These are phyloP conservation scores for Termitomyces sp. DNA, from an alignment of 768 basidiomycete species.

Conservation along the genomic window DNA sequence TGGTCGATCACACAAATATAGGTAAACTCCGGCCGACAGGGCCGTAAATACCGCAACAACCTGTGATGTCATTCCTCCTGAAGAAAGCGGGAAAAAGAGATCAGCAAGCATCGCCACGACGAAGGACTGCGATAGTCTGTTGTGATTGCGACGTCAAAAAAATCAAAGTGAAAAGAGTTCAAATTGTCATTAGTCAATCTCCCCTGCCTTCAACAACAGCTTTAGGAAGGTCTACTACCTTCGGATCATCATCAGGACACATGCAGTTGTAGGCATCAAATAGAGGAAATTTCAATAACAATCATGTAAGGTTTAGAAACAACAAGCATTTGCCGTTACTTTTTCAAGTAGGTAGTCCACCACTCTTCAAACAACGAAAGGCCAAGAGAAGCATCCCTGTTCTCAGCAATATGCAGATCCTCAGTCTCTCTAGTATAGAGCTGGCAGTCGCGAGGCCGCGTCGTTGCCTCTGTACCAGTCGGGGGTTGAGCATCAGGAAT, in stretches of 20 bases:
- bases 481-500: conserved; percentile 67
- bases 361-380: conserved; percentile 76
- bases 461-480: conserved; percentile 56
- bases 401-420: conserved; percentile 39
- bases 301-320: not conserved
- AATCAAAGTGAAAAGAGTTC: too few relatives aligned
- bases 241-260: too few relatives aligned
- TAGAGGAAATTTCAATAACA: not conserved
- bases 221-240: too few relatives aligned
- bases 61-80: not conserved
- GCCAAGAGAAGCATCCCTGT: conserved; percentile 42
- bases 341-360: conserved; percentile 59
- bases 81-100: too few relatives aligned
- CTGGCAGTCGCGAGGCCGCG: conserved; percentile 76
- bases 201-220: too few relatives aligned
- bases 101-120: too few relatives aligned
- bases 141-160: too few relatives aligned
- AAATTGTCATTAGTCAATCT: too few relatives aligned
- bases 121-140: too few relatives aligned
- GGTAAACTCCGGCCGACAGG: not conserved
- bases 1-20: not conserved
- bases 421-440: conserved; percentile 76
- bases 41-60: not conserved
- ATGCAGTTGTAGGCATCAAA: not conserved
- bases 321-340: not conserved